Percentiles rank a stretch among this genome's conserved stretches.
Conservation (phyloP, 371 early-diverging fungal species). For the Rhizopus arrhizus region DNA sequence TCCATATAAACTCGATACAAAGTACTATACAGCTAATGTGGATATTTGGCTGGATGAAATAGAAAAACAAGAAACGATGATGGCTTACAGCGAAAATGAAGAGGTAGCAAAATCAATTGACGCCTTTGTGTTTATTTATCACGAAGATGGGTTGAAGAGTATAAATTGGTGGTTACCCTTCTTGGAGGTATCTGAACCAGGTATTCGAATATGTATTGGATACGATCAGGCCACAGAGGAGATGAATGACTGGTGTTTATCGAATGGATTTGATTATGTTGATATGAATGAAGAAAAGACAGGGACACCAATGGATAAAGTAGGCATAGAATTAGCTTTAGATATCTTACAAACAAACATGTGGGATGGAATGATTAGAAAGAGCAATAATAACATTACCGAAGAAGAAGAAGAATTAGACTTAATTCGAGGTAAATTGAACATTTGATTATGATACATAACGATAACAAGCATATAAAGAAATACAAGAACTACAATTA, state of each 20-base stretch:
- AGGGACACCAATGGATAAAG: slow-evolving; percentile 39
- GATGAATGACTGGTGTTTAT: slow-evolving; percentile 58
- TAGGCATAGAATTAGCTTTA: slow-evolving; percentile 40
- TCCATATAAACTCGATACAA: slow-evolving; percentile 68
- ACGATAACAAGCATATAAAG: not conserved
- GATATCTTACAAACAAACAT: slow-evolving; percentile 72
- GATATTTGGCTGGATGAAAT: slow-evolving; percentile 72
- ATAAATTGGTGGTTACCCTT: slow-evolving; percentile 59
- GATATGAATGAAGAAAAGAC: slow-evolving; percentile 48
- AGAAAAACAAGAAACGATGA: slow-evolving; percentile 38
- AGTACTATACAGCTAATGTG: slow-evolving; percentile 74
- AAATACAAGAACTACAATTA: slow-evolving; percentile 1
- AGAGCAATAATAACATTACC: slow-evolving; percentile 27
- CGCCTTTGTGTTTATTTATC: slow-evolving; percentile 68
- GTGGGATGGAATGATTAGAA: slow-evolving; percentile 72
- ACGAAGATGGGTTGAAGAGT: slow-evolving; percentile 52
- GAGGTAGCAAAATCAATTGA: slow-evolving; percentile 65
- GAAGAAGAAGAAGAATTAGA: slow-evolving; percentile 18
- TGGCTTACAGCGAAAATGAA: slow-evolving; percentile 49
- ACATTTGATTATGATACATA: not conserved
- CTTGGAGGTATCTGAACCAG: slow-evolving; percentile 56
- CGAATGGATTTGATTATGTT: slow-evolving; percentile 67
- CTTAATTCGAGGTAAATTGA: slow-evolving; percentile 1
- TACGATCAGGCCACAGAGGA: slow-evolving; percentile 17
- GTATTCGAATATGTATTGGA: slow-evolving; percentile 59